Conservation (phyloP, 2,329 filamentous ascomycete genomes). For the Phyllosticta paracitricarpa region DNA sequence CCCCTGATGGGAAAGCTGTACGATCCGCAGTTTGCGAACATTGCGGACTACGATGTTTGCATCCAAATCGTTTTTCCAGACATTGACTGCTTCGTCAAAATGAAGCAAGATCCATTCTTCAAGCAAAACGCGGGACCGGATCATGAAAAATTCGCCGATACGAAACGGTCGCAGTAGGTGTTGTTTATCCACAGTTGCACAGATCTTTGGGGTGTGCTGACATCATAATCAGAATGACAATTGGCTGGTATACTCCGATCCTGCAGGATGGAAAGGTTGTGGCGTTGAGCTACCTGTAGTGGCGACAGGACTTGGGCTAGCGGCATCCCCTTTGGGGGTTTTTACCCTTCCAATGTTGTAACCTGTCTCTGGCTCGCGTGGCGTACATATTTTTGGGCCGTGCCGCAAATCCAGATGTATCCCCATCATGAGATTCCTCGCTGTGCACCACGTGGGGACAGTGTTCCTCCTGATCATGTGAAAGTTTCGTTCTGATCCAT, state of each 20-base stretch:
- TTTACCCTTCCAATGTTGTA: neutral
- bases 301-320: too few relatives aligned
- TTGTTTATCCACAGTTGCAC: neutral
- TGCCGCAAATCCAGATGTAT: neutral
- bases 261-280: neutral
- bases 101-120: slow-evolving; percentile 42
- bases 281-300: neutral
- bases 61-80: slow-evolving; percentile 38
- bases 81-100: slow-evolving; percentile 37
- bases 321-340: neutral
- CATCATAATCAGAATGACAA: neutral
- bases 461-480: neutral
- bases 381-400: neutral
- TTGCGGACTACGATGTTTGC: slow-evolving; percentile 42
- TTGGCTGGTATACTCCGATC: neutral
- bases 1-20: slow-evolving; percentile 21
- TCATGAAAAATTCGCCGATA: slow-evolving; percentile 43
- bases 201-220: neutral
- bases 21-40: slow-evolving; percentile 39
- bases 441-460: neutral
- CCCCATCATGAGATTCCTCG: neutral
- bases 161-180: slow-evolving; percentile 20
- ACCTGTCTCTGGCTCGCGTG: neutral
- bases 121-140: slow-evolving; percentile 35
- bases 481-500: neutral